Evolutionary conservation across 2,329 filamentous ascomycete species (phyloP).

Genomic region (Zymoseptoria crescenta): DNA sequence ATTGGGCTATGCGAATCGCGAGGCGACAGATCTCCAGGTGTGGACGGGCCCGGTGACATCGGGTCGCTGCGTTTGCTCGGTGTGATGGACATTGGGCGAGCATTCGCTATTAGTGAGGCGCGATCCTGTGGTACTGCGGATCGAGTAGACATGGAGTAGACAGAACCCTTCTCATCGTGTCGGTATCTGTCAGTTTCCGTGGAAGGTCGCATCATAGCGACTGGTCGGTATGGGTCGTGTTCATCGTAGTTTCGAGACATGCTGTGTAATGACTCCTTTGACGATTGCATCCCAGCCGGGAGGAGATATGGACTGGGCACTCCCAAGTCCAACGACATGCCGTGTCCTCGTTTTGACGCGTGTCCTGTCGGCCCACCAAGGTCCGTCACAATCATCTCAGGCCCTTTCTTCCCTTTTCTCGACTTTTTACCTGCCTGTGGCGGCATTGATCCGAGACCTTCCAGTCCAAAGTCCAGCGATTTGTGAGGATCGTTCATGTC

Average conservation of each 20-base stretch:
- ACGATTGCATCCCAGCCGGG: conserved; percentile 70
- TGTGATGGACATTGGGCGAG: conserved; percentile 51
- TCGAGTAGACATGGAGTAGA: conserved; percentile 43
- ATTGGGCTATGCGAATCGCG: conserved; percentile 20
- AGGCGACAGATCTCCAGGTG: conserved; percentile 10
- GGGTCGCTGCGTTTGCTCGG: conserved; percentile 36
- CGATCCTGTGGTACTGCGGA: conserved; percentile 31
- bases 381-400: conserved; percentile 53
- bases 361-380: conserved; percentile 11
- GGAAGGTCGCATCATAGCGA: conserved; percentile 47
- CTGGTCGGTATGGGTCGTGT: conserved; percentile 76
- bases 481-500: conserved; percentile 81
- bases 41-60: conserved; percentile 16
- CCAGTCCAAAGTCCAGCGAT: conserved; percentile 86
- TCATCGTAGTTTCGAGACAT: conserved; percentile 67
- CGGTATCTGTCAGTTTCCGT: conserved; percentile 31
- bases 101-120: conserved; percentile 48
- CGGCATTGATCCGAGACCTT: conserved; percentile 28
- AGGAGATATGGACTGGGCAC: conserved; percentile 84
- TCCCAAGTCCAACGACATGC: conserved; percentile 57
- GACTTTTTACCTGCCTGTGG: conserved; percentile 30
- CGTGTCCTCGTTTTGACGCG: conserved; percentile 33
- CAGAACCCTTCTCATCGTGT: conserved; percentile 38
- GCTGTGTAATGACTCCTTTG: conserved; percentile 78
- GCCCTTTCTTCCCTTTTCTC: conserved; percentile 35